Base-by-base conservation (phyloP, 2,329 filamentous ascomycete genomes). In the Myrmaecium sp. region DNA sequence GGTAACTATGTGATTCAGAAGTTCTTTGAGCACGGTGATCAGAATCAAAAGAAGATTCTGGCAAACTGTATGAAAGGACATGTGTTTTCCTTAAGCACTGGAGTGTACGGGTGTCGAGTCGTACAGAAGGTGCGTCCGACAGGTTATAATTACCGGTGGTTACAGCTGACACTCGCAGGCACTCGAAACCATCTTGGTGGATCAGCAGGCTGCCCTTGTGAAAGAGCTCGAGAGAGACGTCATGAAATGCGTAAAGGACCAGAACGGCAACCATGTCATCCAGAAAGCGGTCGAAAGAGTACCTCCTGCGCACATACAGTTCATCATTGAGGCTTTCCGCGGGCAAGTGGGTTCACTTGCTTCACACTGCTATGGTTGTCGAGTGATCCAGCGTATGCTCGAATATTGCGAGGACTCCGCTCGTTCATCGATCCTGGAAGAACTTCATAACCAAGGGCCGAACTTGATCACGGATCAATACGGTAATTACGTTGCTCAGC, bases 1-100 rank as follows among this genome's bases (percentile, higher is more conserved):
- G 89, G 89, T 28, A 98, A 98, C 51, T 98, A 95, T 45, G 89
- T 98, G 18, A 84, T 95, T 20, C 89, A 98, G 45, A 95, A 94
- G 49, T 74, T 95, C 46, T 94, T 95, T 35, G 86, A 95, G 48
- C 82, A 95, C 48, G 86, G 89, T 20, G 91, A 82, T 39, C 84
- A 93, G 51, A 67, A 74, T 0, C 89, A 98, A 56, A 98, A 98
- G 59, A 83, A 76, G 51, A 65, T 78, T 3, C 55, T 98, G 21
- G 83, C 82, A 1, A 71, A 73, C 35, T 73, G 79, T 49, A 94
- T 95, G 83, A 80, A 76, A 48, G 78, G 78, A 5, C 79, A 84
- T 43, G 72, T 95, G 8, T 58, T 79, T 23, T 67, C 73, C 17
- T 57, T 98, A 27, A 92, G 84, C 1, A 60, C 71, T 33, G 80